These are phyloP conservation scores for Rusavskia elegans DNA, from an alignment of 495 filamentous ascomycete genomes.

Conservation along the genomic window DNA sequence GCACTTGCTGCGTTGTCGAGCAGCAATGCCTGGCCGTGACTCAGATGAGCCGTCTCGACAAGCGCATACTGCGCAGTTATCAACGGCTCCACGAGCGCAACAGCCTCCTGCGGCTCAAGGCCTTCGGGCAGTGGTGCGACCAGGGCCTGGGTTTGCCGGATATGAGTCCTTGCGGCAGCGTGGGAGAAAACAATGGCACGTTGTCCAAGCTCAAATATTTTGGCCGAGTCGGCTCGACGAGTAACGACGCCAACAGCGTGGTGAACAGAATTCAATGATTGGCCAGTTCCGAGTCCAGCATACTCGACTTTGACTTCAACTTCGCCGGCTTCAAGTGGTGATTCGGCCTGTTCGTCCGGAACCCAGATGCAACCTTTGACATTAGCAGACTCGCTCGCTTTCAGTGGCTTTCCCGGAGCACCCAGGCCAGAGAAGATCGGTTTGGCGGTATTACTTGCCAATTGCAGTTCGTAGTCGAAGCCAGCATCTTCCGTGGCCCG, in stretches of 20 bases:
- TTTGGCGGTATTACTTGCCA: background rate
- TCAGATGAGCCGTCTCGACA: slow-evolving; percentile 14
- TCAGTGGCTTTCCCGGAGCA: background rate
- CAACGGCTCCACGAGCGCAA: slow-evolving; percentile 13
- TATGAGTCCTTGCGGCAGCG: background rate
- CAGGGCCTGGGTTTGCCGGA: background rate
- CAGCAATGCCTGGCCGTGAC: slow-evolving; percentile 14
- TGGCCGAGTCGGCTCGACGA: background rate
- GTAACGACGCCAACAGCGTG: background rate
- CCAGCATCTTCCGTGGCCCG: background rate
- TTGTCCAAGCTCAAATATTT: background rate
- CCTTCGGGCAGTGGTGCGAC: slow-evolving; percentile 7
- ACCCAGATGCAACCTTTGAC: background rate
- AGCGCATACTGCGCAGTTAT: slow-evolving; percentile 13
- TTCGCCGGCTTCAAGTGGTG: background rate
- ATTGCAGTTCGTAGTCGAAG: background rate
- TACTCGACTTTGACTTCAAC: background rate
- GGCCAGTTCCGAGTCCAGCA: background rate
- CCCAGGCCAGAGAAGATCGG: background rate
- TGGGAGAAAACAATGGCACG: background rate
- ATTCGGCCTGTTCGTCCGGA: background rate
- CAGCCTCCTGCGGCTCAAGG: slow-evolving; percentile 14
- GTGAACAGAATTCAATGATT: background rate
- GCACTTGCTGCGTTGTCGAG: slow-evolving; percentile 16
- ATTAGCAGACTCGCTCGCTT: background rate